Base-by-base conservation (phyloP, 225 moss, liverwort and hornwort species). In the Physcomitrium patens region DNA sequence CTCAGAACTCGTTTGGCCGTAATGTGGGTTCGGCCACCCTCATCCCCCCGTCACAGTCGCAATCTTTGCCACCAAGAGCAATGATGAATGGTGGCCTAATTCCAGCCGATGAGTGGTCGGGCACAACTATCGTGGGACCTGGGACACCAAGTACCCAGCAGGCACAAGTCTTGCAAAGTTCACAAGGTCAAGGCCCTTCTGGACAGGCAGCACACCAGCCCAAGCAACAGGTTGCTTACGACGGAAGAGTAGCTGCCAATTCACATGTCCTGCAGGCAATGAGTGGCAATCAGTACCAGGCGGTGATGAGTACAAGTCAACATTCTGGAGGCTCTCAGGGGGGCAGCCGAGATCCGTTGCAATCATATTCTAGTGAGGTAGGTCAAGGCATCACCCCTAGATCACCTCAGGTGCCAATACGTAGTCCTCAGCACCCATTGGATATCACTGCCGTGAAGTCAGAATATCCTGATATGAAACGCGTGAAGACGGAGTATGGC, bases 91-190 rank as follows among this genome's bases (percentile, higher is more conserved):
- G 77, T 54, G 78, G 60, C n/a, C n/a, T 75, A 46, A 60, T 83
- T 44, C 74, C 83, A 47, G 83, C 83, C 10, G 83, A 83, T 78
- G 83, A 83, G 70, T 83, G 83, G 83, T 83, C 83, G 15, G 78
- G 83, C 52, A 83, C 83, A 60, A 83, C 83, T 12, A 78, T 70
- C 47, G 60, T 65, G 19, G 69, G 65, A 9, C 59, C 82, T 16
- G 71, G 71, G 28, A 77, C 72, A 7, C 67, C 72, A 51, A 78
- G 28, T 31, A 41, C 82, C 17, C 78, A 78, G 70, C 71, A 77
- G 68, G 67, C 67, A 55, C 69, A 78, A 67, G 70, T 41, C 49
- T 17, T 78, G 51, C 78, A 60, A 75, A 82, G 74, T 47, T 63
- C 72, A 26, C 77, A 73, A 77, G 77, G 68, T 61, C 73, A 68